Evolutionary conservation across 306 rosid genomes (phyloP).

Genomic region (Carpinus viminea): DNA sequence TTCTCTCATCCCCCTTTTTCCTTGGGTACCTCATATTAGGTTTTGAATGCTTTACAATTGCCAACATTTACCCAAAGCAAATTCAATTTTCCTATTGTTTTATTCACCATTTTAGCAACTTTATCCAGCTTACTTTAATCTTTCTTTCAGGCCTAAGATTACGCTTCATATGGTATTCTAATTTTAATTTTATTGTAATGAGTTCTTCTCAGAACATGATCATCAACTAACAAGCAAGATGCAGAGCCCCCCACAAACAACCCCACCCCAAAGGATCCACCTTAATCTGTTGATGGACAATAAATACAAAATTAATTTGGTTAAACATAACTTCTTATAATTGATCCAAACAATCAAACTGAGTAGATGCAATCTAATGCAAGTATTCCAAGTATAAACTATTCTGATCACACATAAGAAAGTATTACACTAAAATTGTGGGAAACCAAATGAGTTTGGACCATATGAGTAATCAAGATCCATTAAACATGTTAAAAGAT

Average conservation of each 20-base stretch:
- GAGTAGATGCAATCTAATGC: background rate
- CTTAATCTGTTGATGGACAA: background rate
- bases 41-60: background rate
- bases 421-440: too few relatives aligned
- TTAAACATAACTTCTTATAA: background rate
- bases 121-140: too few relatives aligned
- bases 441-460: too few relatives aligned
- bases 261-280: background rate
- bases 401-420: too few relatives aligned
- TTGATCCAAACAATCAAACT: background rate
- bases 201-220: background rate
- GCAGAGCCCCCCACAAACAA: background rate
- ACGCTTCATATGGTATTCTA: background rate
- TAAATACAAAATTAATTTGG: background rate
- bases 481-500: too few relatives aligned
- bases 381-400: too few relatives aligned
- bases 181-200: background rate
- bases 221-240: background rate
- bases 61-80: background rate
- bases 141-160: background rate
- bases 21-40: background rate
- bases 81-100: background rate
- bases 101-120: background rate
- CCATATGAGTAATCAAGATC: too few relatives aligned
- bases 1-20: background rate